Evolutionary conservation across 2,329 filamentous ascomycete genomes (phyloP), one percentile per base, ranked within the genome.

Genomic region (Phialocephala sp.): DNA sequence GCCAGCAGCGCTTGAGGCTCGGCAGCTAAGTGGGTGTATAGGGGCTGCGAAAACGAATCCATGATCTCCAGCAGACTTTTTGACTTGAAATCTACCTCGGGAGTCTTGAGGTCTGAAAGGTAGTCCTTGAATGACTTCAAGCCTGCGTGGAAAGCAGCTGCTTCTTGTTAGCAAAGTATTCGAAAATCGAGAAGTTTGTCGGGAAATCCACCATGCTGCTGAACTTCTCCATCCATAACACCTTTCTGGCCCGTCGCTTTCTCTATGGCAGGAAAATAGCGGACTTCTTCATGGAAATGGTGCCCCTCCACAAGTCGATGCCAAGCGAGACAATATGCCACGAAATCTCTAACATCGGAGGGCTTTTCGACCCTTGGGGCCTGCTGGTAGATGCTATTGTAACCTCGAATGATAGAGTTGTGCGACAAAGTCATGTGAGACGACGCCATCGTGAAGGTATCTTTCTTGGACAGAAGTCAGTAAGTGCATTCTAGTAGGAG

Each of bases 301-400:
- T 71, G 68, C 14, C 83, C 70, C 81, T 82, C 66, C 11, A 89
- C 82, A 69, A 87, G 86, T 64, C 84, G 82, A 77, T 82, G 80
- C 84, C 85, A 88, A 0, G 85, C 83, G 60, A 85, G 78, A 36
- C 80, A 79, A 76, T 89, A 89, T 20, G 81, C 81, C 61, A 88
- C 76, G 69, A 90, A 89, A 73, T 85, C 83, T 57, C 77, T 73
- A 74, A 83, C 83, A 74, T 89, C 85, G n/a, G 75, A 74, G 43
- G n/a, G 43, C 1, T 81, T 79, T 8, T 79, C 74, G 50, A 89
- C 76, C 70, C 84, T 78, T 12, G 82, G 80, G 0, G 85, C 86
- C 74, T 89, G 87, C 47, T 84, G 81, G 74, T 85, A 87, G 72
- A 90, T 87, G 72, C 82, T 84, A 76, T 90, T 89, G 79, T 85